These are phyloP conservation scores for Colletotrichum salicis DNA, from an alignment of 2,329 filamentous ascomycete genomes.

Conservation along the genomic window DNA sequence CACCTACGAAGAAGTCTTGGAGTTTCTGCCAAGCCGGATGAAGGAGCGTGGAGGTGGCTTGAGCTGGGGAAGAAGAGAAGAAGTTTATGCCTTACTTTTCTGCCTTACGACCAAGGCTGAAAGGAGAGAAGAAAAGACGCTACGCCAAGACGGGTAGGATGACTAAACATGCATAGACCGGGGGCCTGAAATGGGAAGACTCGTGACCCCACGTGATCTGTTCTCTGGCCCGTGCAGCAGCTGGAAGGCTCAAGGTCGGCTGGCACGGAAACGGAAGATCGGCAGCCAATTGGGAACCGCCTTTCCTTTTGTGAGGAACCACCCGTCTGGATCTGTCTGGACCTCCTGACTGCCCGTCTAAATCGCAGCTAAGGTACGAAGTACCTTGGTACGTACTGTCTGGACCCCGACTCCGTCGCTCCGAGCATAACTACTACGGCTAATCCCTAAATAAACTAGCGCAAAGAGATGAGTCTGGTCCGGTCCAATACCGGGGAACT, in stretches of 20 bases:
- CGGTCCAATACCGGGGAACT: not conserved
- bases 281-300: constrained; percentile 4
- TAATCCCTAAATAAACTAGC: not conserved
- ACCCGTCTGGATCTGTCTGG: constrained; percentile 14
- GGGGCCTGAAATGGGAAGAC: not conserved
- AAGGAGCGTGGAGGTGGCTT: not conserved
- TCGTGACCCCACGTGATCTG: constrained; percentile 19
- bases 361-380: too few relatives aligned
- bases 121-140: not conserved
- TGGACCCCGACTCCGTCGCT: constrained; percentile 21
- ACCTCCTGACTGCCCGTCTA: not conserved
- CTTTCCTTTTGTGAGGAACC: not conserved
- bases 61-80: not conserved
- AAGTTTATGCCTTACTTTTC: not conserved
- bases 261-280: not conserved
- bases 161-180: not conserved
- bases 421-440: not conserved
- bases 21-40: constrained; percentile 30
- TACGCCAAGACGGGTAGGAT: not conserved
- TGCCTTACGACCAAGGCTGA: not conserved
- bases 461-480: not conserved
- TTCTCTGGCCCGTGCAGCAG: not conserved
- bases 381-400: not conserved
- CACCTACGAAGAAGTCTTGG: not conserved
- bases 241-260: not conserved